A percentile compares a stretch with the other conserved stretches of the same genome.
Conservation (phyloP, 2,329 filamentous ascomycete genomes). For the Fusarium sp. region DNA sequence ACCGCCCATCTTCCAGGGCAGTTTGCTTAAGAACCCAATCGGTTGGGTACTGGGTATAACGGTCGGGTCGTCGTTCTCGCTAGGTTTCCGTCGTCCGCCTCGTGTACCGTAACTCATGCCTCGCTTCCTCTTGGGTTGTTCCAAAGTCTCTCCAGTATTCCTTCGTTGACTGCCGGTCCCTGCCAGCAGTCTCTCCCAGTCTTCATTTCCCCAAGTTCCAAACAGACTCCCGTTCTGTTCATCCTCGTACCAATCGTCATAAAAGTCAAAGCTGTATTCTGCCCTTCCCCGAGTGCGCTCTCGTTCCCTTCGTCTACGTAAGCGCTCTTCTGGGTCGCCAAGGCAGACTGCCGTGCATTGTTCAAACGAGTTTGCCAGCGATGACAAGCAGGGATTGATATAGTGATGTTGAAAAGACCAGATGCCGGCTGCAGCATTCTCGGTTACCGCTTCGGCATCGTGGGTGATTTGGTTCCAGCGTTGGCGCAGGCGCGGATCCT, state of each 20-base stretch:
- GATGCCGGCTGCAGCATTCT: slow-evolving; percentile 90
- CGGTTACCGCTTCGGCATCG: slow-evolving; percentile 90
- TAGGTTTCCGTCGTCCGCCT: slow-evolving; percentile 61
- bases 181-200: slow-evolving; percentile 85
- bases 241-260: slow-evolving; percentile 92
- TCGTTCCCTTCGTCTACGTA: slow-evolving; percentile 75
- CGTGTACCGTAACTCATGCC: slow-evolving; percentile 92
- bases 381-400: slow-evolving; percentile 82
- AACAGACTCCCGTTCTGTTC: slow-evolving; percentile 69
- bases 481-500: slow-evolving; percentile 90
- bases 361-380: slow-evolving; percentile 74
- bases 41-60: slow-evolving; percentile 91
- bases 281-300: slow-evolving; percentile 71
- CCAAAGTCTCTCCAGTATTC: slow-evolving; percentile 53
- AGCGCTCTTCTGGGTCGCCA: slow-evolving; percentile 79
- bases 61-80: slow-evolving; percentile 78
- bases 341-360: slow-evolving; percentile 79
- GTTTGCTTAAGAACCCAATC: slow-evolving; percentile 83
- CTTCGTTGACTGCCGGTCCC: slow-evolving; percentile 68
- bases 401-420: slow-evolving; percentile 91
- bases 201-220: slow-evolving; percentile 81
- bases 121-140: slow-evolving; percentile 78
- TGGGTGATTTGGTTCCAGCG: slow-evolving; percentile 93
- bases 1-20: slow-evolving; percentile 88
- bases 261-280: slow-evolving; percentile 94